Percentiles rank a stretch among this genome's conserved stretches.
Evolutionary conservation across 805 yeast species (phyloP).

Genomic region (Hermanozyma aechmeae): DNA sequence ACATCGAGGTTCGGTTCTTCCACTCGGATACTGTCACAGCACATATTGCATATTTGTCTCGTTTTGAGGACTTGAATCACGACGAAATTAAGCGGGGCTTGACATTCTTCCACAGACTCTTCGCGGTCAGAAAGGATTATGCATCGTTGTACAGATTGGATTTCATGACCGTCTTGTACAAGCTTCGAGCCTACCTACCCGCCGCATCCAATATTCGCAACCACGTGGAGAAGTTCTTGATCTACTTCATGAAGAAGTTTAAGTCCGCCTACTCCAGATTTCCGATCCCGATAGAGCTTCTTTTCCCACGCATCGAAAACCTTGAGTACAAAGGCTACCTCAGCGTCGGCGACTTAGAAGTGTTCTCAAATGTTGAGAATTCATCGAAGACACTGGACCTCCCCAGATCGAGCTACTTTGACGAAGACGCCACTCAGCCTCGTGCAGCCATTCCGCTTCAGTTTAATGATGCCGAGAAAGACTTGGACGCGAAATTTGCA

Average conservation of each 20-base stretch:
- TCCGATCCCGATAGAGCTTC: slow-evolving; percentile 56
- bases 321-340: slow-evolving; percentile 40
- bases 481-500: slow-evolving; percentile 39
- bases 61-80: slow-evolving; percentile 54
- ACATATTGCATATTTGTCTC: slow-evolving; percentile 51
- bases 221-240: slow-evolving; percentile 57
- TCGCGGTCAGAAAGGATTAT: slow-evolving; percentile 49
- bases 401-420: slow-evolving; percentile 7
- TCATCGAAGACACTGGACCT: slow-evolving; percentile 1
- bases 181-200: slow-evolving; percentile 39
- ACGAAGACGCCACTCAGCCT: slow-evolving; percentile 13
- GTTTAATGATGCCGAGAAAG: slow-evolving; percentile 19
- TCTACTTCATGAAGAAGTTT: slow-evolving; percentile 56
- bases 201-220: slow-evolving; percentile 36
- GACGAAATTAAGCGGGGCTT: slow-evolving; percentile 54
- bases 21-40: slow-evolving; percentile 56
- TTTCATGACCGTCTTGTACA: slow-evolving; percentile 53
- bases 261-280: slow-evolving; percentile 34
- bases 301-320: slow-evolving; percentile 52
- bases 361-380: slow-evolving; percentile 8
- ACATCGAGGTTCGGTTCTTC: slow-evolving; percentile 37
- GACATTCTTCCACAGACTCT: slow-evolving; percentile 61
- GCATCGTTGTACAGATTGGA: slow-evolving; percentile 63
- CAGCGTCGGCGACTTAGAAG: slow-evolving; percentile 47
- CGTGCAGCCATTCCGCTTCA: slow-evolving; percentile 26